Base-by-base conservation (phyloP, 1,284 basidiomycete species). In the Apiotrichum brassicae region DNA sequence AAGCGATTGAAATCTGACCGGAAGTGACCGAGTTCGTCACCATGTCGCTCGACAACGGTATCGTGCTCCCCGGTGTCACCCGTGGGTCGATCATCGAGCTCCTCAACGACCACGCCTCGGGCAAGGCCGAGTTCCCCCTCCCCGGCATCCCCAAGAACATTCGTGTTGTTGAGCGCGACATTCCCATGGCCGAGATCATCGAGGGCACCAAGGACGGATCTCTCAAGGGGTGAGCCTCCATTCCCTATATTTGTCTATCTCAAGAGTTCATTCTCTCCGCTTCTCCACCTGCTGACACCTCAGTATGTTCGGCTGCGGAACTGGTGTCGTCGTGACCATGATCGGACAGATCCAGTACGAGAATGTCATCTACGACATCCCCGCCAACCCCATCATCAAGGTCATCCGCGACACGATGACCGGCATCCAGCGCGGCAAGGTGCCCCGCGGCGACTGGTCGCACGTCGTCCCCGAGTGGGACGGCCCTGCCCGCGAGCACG, bases 41-140 rank as follows among this genome's bases (percentile, higher is more conserved):
- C 51, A 72, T 69, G 68, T 53, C 57, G 3, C 60, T 72, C 20
- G 58, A 61, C 25, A 67, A 68, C 61, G 70, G 70, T 23, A 70
- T 72, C 52, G 70, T 72, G 33, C 61, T 70, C n/a, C 68, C 70
- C 13, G 70, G 70, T 61, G 54, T 72, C 47, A 72, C 70, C 1
- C 60, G 70, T 25, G 57, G 54, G 23, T 68, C 65, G 22, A 62
- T 70, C 57, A 68, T 70, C 56, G 49, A 66, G 49, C 59, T 70
- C 14, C 50, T 72, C 33, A 46, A 49, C 18, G 58, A 63, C 32
- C 68, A 72, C 49, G 63, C 63, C 9, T 46, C 51, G 18, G 67
- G 66, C n/a, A 54, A 51, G 42, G 52, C 51, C 24, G 59, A 57
- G 33, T 62, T 70, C 62, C 64, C 64, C 9, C 35, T 65, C 19